Evolutionary conservation across 2,329 filamentous ascomycete genomes (phyloP), one percentile per base, ranked within the genome.

Genomic region (Rutstroemia sp.): DNA sequence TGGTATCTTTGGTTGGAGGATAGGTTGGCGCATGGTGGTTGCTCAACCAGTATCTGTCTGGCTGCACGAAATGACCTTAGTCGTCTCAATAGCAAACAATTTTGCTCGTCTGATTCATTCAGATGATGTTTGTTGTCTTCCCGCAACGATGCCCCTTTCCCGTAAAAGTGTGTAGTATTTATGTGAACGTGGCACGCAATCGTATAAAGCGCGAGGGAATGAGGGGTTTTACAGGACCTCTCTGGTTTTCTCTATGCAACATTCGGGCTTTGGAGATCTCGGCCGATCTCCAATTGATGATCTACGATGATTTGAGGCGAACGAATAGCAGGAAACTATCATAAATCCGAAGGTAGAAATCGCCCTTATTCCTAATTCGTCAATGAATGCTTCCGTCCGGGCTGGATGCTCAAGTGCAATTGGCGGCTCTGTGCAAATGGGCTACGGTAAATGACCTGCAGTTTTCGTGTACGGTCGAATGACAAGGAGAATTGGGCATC

Each of bases 1-100:
- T 56, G 83, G 70, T 86, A 86, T 69, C 87, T 72, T 86, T 84
- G 83, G 75, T 87, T 72, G 79, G 83, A 69, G 87, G 48, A 87
- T 75, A 84, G 86, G 75, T 72, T 82, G 83, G 65, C 86, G 84
- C 74, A 81, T 63, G 60, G 64, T 48, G 58, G 61, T 62, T 61
- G 88, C 61, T 82, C 86, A 71, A 78, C 87, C 68, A 82, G 87
- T 21, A 19, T 44, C 40, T 69, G 80, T 87, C 68, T 88, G 86
- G 55, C 57, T 61, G 57, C 56, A 54, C 60, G 48, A 58, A 58
- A 48, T 52, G 59, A 61, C 57, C 58, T 57, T 63, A 60, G 63
- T 60, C 57, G 51, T 63, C 60, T 57, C 60, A 63, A 65, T 66
- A 65, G 65, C 58, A 66, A 66, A 63, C 54, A 62, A 62, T 49